phyloP scores from a whole-genome alignment of 2,329 filamentous ascomycete species.

The Gaeumannomyces tritici region DNA sequence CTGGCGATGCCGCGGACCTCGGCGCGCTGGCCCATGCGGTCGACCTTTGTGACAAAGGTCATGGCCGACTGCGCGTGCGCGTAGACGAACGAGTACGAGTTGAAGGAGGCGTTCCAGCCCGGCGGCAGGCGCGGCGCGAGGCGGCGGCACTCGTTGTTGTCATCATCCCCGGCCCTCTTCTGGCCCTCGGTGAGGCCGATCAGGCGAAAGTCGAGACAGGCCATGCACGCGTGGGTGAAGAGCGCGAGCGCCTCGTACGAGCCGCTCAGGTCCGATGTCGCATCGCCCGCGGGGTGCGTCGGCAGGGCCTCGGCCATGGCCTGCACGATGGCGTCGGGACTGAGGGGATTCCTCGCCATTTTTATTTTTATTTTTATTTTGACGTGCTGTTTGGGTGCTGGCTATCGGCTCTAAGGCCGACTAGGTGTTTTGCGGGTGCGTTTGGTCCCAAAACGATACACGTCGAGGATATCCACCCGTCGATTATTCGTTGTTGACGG shows the following conservation, averaged over 20 bases:
- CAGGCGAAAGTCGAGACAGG: constrained; percentile 69
- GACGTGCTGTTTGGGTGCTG: neutral
- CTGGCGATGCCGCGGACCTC: constrained; percentile 71
- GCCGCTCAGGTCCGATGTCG: constrained; percentile 54
- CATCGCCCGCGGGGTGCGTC: constrained; percentile 40
- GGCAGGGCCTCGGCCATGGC: constrained; percentile 52
- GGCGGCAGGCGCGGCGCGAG: constrained; percentile 54
- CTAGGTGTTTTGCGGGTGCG: too few relatives aligned
- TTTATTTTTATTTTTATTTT: neutral
- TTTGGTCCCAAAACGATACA: too few relatives aligned
- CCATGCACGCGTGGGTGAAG: constrained; percentile 75
- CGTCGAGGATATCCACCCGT: too few relatives aligned
- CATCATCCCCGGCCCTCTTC: constrained; percentile 48
- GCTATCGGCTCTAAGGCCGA: too few relatives aligned
- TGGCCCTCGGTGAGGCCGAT: constrained; percentile 79
- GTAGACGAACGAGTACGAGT: constrained; percentile 76
- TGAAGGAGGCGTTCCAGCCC: constrained; percentile 69
- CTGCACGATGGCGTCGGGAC: constrained; percentile 35
- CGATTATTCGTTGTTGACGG: too few relatives aligned
- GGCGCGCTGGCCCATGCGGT: constrained; percentile 73
- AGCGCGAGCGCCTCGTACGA: constrained; percentile 78
- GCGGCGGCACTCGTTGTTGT: constrained; percentile 42
- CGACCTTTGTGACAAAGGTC: constrained; percentile 73
- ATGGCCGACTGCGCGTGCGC: constrained; percentile 77
- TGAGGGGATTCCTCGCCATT: constrained; percentile 23